Conservation (phyloP, 805 yeast species). For the Candida ficus region DNA sequence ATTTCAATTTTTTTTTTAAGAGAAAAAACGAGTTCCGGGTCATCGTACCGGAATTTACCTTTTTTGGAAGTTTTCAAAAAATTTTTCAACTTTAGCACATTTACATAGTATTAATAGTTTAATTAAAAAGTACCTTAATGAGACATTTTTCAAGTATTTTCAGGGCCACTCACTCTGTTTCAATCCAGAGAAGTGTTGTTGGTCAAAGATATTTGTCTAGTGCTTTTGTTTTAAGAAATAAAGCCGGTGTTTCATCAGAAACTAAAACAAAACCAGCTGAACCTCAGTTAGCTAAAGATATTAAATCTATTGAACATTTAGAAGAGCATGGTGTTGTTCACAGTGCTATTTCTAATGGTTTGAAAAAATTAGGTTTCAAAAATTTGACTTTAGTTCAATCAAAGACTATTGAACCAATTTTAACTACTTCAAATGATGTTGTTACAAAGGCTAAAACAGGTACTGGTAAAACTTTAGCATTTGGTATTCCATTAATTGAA, state of each 20-base stretch:
- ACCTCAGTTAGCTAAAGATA: slow-evolving; percentile 5
- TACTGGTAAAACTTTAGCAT: slow-evolving; percentile 91
- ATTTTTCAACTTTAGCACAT: no score
- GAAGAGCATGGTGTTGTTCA: slow-evolving; percentile 26
- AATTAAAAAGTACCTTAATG: no score
- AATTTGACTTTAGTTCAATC: slow-evolving; percentile 68
- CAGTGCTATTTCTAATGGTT: slow-evolving; percentile 28
- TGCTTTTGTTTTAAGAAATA: background rate
- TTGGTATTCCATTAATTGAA: slow-evolving; percentile 74
- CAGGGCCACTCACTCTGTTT: background rate
- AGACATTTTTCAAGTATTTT: background rate
- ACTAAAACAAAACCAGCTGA: slow-evolving; percentile 2
- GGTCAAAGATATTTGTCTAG: slow-evolving; percentile 4
- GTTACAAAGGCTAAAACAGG: slow-evolving; percentile 93
- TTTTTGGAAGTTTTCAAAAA: background rate
- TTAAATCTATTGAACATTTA: slow-evolving; percentile 19
- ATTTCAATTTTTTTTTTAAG: background rate
- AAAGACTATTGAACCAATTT: slow-evolving; percentile 52
- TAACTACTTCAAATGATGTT: slow-evolving; percentile 52
- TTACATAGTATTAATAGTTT: no score
- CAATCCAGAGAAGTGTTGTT: background rate
- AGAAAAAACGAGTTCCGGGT: background rate
- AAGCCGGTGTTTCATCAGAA: no score
- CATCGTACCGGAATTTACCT: background rate
- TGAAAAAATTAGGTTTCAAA: slow-evolving; percentile 39